These are phyloP conservation scores for Begonia peltatifolia DNA, from an alignment of 306 rosid genomes.

Conservation along the genomic window DNA sequence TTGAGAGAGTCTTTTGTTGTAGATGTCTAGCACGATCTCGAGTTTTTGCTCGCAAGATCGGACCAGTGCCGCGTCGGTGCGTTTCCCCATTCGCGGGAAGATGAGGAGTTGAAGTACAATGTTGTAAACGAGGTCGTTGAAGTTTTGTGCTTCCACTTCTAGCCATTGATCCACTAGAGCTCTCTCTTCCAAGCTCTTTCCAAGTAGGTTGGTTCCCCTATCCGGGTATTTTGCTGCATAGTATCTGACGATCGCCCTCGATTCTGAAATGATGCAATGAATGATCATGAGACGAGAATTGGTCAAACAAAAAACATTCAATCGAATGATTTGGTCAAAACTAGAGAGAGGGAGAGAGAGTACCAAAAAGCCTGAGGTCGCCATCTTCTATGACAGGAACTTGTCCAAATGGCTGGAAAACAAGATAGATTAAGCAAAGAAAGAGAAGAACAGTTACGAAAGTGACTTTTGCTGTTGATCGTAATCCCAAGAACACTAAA, in stretches of 20 bases:
- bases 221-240: conserved; percentile 42
- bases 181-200: conserved; percentile 42
- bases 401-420: conserved; percentile 68
- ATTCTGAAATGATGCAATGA: conserved; percentile 20
- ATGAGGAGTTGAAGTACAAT: conserved; percentile 37
- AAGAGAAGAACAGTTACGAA: neutral
- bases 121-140: conserved; percentile 41
- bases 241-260: conserved; percentile 54
- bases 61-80: conserved; percentile 26
- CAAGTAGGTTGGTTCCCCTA: conserved; percentile 42
- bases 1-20: conserved; percentile 30
- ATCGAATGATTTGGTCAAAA: too few species aligned
- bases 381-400: conserved; percentile 54
- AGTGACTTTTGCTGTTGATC: neutral
- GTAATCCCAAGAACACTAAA: too few species aligned
- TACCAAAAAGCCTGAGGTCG: conserved; percentile 54
- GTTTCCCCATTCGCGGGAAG: conserved; percentile 36
- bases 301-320: too few species aligned
- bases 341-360: neutral
- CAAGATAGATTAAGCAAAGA: neutral
- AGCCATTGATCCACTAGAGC: conserved; percentile 70
- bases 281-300: neutral
- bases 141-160: conserved; percentile 61
- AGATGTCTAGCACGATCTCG: conserved; percentile 45
- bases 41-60: conserved; percentile 23